Conservation (phyloP, 768 basidiomycete species). For the Cystobasidium ongulense region DNA sequence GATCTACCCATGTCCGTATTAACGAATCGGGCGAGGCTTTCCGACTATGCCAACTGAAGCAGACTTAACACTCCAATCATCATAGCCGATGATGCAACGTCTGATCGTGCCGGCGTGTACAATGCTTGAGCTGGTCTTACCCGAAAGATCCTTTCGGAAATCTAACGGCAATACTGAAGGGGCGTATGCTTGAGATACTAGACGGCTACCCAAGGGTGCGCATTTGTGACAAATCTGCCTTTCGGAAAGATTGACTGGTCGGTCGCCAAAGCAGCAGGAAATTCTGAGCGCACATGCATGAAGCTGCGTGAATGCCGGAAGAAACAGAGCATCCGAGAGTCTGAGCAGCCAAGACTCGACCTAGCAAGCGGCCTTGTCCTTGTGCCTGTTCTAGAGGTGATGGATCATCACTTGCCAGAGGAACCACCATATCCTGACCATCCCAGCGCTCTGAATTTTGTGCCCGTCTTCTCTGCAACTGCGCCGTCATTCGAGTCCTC, state of each 20-base stretch:
- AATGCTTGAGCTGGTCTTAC: background rate
- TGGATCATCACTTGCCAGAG: background rate
- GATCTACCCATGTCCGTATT: background rate
- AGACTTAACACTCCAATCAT: background rate
- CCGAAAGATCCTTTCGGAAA: background rate
- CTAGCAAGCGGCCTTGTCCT: background rate
- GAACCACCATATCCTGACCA: background rate
- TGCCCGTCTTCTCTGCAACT: background rate
- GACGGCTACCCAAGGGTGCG: conserved; percentile 29
- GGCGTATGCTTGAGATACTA: background rate
- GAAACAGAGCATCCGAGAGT: background rate
- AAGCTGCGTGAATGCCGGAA: background rate
- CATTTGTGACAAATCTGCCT: conserved; percentile 20
- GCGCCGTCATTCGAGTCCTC: background rate
- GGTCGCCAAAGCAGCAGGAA: background rate
- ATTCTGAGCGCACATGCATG: background rate
- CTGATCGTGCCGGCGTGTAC: background rate
- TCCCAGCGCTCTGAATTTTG: background rate
- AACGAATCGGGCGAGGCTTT: background rate
- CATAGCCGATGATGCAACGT: background rate
- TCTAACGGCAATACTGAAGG: background rate
- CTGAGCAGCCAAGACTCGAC: background rate
- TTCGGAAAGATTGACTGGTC: background rate
- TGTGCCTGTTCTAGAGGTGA: background rate
- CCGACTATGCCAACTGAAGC: background rate